A percentile compares a stretch with the other conserved stretches of the same genome.
phyloP scores from a whole-genome alignment of 306 rosid species.

The Biancaea sappan region DNA sequence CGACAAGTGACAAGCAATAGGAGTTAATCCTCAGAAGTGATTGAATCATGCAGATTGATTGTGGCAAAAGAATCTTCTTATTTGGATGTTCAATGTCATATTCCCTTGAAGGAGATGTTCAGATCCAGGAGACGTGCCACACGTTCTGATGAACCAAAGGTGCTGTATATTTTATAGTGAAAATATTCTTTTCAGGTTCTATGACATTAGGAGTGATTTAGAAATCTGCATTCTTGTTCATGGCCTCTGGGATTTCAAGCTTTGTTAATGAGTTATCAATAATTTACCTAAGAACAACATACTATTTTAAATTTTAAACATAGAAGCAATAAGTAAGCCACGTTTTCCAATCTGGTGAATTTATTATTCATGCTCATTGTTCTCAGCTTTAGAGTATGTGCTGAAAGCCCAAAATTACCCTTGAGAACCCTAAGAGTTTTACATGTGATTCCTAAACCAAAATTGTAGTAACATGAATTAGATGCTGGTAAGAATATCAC shows the following conservation, averaged over 20 bases:
- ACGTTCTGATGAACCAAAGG: slow-evolving; percentile 38
- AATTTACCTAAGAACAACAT: neutral
- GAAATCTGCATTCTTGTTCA: neutral
- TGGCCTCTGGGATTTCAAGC: neutral
- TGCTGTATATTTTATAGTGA: neutral
- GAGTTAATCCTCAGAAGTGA: neutral
- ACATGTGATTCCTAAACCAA: neutral
- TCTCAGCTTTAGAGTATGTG: neutral
- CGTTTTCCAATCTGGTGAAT: neutral
- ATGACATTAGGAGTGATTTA: neutral
- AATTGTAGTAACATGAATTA: neutral
- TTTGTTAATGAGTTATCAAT: neutral
- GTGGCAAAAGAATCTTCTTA: slow-evolving; percentile 12
- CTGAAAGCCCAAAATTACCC: neutral
- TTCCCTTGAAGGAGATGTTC: slow-evolving; percentile 22
- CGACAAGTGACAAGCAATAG: neutral
- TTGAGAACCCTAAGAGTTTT: neutral
- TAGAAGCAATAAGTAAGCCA: neutral
- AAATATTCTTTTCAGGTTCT: neutral
- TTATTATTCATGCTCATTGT: neutral
- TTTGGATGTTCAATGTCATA: slow-evolving; percentile 24
- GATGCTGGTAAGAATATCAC: neutral
- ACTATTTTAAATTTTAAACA: neutral
- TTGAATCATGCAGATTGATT: neutral
- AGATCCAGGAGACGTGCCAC: slow-evolving; percentile 20